Evolutionary conservation across 2,329 filamentous ascomycete species (phyloP).

Genomic region (Metarhizium guizhouense): DNA sequence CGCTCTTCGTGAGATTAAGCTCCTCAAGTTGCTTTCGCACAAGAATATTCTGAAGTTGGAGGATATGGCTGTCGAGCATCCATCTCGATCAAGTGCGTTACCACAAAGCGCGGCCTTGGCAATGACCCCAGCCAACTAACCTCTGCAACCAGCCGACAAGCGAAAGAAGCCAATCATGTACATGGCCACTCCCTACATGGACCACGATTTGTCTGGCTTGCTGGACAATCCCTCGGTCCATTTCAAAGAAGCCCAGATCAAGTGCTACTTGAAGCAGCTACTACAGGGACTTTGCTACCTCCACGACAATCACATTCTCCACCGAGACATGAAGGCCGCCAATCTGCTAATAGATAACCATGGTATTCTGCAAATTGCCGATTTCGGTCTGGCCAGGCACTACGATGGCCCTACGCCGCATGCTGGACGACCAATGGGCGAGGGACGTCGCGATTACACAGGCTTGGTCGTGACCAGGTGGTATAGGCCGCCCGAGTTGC

Average conservation of each 20-base stretch:
- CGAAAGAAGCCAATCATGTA: constrained; percentile 83
- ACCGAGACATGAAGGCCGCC: constrained; percentile 98
- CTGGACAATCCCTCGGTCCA: constrained; percentile 88
- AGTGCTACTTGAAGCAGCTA: constrained; percentile 94
- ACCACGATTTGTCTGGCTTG: constrained; percentile 94
- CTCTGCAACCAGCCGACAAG: constrained; percentile 51
- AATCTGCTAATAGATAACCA: constrained; percentile 94
- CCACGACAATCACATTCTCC: constrained; percentile 81
- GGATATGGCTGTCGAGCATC: constrained; percentile 91
- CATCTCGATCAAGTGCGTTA: constrained; percentile 47
- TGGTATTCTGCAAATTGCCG: constrained; percentile 89
- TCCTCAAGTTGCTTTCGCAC: constrained; percentile 91
- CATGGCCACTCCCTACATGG: constrained; percentile 99
- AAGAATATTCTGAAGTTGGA: constrained; percentile 78
- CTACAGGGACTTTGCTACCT: constrained; percentile 84
- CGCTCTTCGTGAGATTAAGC: constrained; percentile 91
- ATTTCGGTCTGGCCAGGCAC: constrained; percentile 89
- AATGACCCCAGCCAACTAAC: neutral
- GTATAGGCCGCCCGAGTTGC: constrained; percentile 90
- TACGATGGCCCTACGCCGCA: constrained; percentile 80
- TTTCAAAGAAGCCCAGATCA: constrained; percentile 86
- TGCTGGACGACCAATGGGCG: constrained; percentile 70
- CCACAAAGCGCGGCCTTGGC: neutral
- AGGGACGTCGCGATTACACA: constrained; percentile 84
- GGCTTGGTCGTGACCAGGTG: constrained; percentile 94